Base-by-base conservation (phyloP, 2,329 filamentous ascomycete genomes). In the Talaromyces marneffei region DNA sequence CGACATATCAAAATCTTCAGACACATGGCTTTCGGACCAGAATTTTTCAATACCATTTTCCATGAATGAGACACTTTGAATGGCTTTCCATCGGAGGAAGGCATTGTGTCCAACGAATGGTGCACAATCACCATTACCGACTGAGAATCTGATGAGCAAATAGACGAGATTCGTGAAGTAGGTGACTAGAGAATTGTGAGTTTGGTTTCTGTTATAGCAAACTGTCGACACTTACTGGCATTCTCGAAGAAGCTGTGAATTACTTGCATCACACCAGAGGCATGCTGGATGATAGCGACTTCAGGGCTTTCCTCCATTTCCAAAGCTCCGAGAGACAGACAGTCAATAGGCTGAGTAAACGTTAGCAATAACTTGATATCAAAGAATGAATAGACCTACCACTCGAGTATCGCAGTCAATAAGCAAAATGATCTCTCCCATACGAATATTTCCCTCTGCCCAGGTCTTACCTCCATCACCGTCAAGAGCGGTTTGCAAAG, bases 141-240 rank as follows among this genome's bases (percentile, higher is more conserved):
- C 87, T 18, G 85, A 84, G 68, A 87, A 91, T 35, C 83, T 80
- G 67, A 91, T 91, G 39, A 87, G 84, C 0, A 84, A 86, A 76
- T 91, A 92, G 67, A 92, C 85, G 57, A 92, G 81, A 69, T 91
- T 87, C 40, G 89, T 92, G 75, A 92, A 91, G 77, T 88, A 92
- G 1, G 88, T 89, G 68, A 90, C 60, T 62, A 23, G 18, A 33
- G 10, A 29, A 40, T 8, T 29, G 20, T 62, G 37, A 54, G 37
- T 4, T 40, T 53, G 9, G 10, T 12, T 23, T 6, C 9, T 31
- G 2, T 8, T 10, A 18, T 25, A 29, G n/a, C 54, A 4, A 5
- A 31, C 9, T 29, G 18, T 27, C 5, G 9, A 20, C 16, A 54
- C 60, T 16, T 46, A 62, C 60, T 88, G 46, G 85, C 87, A 66